Percentiles rank a stretch among this genome's conserved stretches.
Evolutionary conservation across 1,139 yeast species (phyloP).

Genomic region (Wickerhamomyces sp.): DNA sequence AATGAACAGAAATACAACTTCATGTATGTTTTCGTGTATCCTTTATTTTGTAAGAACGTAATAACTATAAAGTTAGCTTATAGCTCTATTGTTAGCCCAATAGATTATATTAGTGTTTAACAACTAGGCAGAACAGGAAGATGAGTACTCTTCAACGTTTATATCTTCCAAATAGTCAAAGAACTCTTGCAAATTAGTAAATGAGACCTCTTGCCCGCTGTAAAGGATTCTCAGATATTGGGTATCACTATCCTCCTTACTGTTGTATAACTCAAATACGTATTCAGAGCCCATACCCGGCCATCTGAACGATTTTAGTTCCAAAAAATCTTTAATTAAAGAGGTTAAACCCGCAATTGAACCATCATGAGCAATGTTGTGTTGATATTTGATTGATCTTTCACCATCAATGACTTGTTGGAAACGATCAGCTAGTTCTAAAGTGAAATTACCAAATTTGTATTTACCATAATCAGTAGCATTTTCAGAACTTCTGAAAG

Average conservation of each 20-base stretch:
- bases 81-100: no score
- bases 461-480: slow-evolving; percentile 30
- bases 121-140: slow-evolving; percentile 4
- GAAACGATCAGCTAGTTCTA: slow-evolving; percentile 29
- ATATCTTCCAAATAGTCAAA: slow-evolving; percentile 16
- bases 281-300: slow-evolving; percentile 42
- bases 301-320: slow-evolving; percentile 32
- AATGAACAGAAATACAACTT: no score
- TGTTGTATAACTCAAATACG: slow-evolving; percentile 32
- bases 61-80: no score
- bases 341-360: slow-evolving; percentile 33
- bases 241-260: slow-evolving; percentile 11
- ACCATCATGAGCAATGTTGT: slow-evolving; percentile 39
- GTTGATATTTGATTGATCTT: slow-evolving; percentile 27
- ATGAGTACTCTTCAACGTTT: slow-evolving; percentile 5
- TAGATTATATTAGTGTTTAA: no score
- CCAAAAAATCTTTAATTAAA: slow-evolving; percentile 26
- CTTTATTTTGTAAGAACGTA: no score
- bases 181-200: slow-evolving; percentile 16
- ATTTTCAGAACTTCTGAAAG: slow-evolving; percentile 28
- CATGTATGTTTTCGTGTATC: no score
- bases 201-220: slow-evolving; percentile 26
- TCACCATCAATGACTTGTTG: slow-evolving; percentile 24
- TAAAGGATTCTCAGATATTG: slow-evolving; percentile 32
- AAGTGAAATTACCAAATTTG: slow-evolving; percentile 31